Percentiles rank a stretch among this genome's conserved stretches.
Conservation (phyloP, 768 basidiomycete genomes). For the Chlorophyllum brunneum region DNA sequence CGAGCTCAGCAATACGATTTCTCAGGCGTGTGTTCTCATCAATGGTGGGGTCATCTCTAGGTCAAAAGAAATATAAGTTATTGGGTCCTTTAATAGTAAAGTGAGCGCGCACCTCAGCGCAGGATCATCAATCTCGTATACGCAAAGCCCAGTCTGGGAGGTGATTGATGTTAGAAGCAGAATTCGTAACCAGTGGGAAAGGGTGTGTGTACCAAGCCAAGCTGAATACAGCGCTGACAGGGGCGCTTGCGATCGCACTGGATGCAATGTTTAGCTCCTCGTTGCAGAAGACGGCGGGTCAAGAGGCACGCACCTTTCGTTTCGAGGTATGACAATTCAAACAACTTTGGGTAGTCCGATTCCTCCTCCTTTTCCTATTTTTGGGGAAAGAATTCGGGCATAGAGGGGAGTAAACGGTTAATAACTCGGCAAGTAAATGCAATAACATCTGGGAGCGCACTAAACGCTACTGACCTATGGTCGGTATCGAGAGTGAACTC, state of each 20-base stretch:
- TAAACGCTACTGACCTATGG: conserved; percentile 44
- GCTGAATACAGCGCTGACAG: conserved; percentile 86
- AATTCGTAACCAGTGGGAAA: conserved; percentile 3
- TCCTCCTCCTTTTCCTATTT: conserved; percentile 79
- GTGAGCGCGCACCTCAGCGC: conserved; percentile 58
- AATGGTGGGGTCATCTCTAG: conserved; percentile 81
- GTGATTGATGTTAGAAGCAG: conserved; percentile 11
- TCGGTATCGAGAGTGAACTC: conserved; percentile 71
- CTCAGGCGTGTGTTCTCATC: conserved; percentile 84
- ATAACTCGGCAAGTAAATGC: conserved; percentile 43
- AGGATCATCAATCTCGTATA: conserved; percentile 92
- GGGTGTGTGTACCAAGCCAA: conserved; percentile 61
- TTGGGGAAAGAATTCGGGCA: conserved; percentile 38
- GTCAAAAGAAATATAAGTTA: background rate
- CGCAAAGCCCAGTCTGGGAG: conserved; percentile 82
- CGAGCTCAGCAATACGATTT: conserved; percentile 88
- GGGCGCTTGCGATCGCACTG: conserved; percentile 92
- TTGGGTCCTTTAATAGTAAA: background rate
- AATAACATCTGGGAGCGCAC: conserved; percentile 15
- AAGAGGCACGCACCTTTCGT: conserved; percentile 62
- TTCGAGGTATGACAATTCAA: conserved; percentile 93
- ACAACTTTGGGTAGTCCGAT: conserved; percentile 88
- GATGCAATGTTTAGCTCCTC: conserved; percentile 15
- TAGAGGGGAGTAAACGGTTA: conserved; percentile 43
- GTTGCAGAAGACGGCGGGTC: conserved; percentile 11